Conservation (phyloP, 805 yeast species). For the Torulaspora delbrueckii region DNA sequence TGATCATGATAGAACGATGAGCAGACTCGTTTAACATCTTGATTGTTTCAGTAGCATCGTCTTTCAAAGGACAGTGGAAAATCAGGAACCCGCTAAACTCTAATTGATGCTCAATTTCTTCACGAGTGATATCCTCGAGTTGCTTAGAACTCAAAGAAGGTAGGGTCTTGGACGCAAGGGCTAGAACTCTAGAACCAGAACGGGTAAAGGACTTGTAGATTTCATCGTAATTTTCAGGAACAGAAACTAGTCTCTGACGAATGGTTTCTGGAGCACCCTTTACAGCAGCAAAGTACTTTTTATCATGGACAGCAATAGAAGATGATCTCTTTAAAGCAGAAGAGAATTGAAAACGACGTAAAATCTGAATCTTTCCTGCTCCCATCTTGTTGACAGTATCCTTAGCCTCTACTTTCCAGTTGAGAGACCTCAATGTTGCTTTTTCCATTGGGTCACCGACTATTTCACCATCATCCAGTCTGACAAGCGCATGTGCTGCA, state of each 20-base stretch:
- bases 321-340: constrained; percentile 94
- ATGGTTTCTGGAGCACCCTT: constrained; percentile 99
- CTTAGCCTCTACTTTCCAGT: constrained; percentile 77
- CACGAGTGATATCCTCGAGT: constrained; percentile 62
- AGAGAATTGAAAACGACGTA: constrained; percentile 95
- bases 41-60: constrained; percentile 86
- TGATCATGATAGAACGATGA: constrained; percentile 95
- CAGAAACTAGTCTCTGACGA: constrained; percentile 60
- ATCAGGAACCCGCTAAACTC: constrained; percentile 88
- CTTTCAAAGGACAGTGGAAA: constrained; percentile 95
- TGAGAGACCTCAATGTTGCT: constrained; percentile 83
- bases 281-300: constrained; percentile 67
- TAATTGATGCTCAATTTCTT: constrained; percentile 67
- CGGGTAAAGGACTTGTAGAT: constrained; percentile 87
- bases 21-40: constrained; percentile 90
- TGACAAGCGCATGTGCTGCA: constrained; percentile 93
- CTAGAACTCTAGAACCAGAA: constrained; percentile 93
- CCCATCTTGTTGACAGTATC: constrained; percentile 56
- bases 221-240: constrained; percentile 78
- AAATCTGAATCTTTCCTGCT: constrained; percentile 53
- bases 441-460: constrained; percentile 99
- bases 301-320: constrained; percentile 61
- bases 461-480: constrained; percentile 90
- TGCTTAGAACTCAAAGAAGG: constrained; percentile 47
- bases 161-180: constrained; percentile 80